These are phyloP conservation scores for Narthecium ossifragum DNA, from an alignment of 106 monocot species.

Conservation along the genomic window DNA sequence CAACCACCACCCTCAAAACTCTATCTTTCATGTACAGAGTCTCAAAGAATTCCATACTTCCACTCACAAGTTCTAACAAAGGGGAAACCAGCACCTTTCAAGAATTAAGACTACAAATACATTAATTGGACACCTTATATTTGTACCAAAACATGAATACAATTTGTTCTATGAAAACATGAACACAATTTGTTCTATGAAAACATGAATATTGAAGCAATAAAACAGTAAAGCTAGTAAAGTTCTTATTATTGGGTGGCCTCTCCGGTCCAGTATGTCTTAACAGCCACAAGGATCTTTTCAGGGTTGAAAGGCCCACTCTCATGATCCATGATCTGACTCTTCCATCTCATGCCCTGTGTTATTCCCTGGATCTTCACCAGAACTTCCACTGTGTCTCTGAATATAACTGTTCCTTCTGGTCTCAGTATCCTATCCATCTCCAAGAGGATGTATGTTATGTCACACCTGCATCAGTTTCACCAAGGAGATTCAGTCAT, in stretches of 20 bases:
- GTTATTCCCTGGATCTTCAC: background rate
- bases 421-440: conserved; percentile 3
- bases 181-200: too few relatives aligned
- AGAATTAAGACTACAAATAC: too few relatives aligned
- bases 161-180: too few relatives aligned
- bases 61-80: too few relatives aligned
- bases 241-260: background rate
- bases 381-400: conserved; percentile 1
- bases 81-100: too few relatives aligned
- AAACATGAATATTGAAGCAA: too few relatives aligned
- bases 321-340: conserved; percentile 3
- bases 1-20: too few relatives aligned
- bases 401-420: conserved; percentile 4
- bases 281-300: conserved; percentile 1
- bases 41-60: too few relatives aligned
- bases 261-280: conserved; percentile 1
- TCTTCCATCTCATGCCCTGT: background rate
- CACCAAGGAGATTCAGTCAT: background rate
- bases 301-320: conserved; percentile 3
- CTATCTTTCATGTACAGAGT: too few relatives aligned
- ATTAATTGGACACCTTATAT: too few relatives aligned
- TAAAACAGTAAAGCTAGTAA: background rate
- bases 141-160: too few relatives aligned
- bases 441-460: conserved; percentile 4
- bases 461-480: conserved; percentile 2